Conservation (phyloP, 2,329 filamentous ascomycete species). For the Ceratocystis cubensis region DNA sequence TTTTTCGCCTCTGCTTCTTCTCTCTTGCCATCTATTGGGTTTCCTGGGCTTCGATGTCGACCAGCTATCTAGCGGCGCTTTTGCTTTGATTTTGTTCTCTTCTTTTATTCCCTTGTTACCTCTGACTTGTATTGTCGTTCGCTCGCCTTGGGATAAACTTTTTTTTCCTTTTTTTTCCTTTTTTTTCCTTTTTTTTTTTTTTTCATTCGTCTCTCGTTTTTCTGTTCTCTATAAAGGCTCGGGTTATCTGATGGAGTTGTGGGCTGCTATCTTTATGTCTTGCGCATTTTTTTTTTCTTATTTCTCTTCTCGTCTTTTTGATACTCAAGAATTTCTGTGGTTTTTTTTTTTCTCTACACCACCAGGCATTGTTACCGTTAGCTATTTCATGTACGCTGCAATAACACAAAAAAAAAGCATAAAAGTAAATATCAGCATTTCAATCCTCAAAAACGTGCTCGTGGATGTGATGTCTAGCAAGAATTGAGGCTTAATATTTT, state of each 20-base stretch:
- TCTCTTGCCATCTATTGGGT: constrained; percentile 5
- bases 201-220: constrained; percentile 1
- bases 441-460: background rate
- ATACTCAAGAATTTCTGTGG: constrained; percentile 2
- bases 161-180: background rate
- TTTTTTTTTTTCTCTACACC: background rate
- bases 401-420: constrained; percentile 1
- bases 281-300: background rate
- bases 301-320: background rate
- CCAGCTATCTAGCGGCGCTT: constrained; percentile 13
- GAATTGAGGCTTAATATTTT: background rate
- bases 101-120: constrained; percentile 9
- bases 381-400: background rate
- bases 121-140: background rate
- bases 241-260: constrained; percentile 11
- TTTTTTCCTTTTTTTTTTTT: background rate
- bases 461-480: background rate
- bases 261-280: background rate
- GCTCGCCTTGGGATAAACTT: constrained; percentile 9
- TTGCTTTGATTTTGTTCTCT: constrained; percentile 4
- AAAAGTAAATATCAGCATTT: background rate
- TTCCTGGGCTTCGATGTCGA: background rate
- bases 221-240: constrained; percentile 8
- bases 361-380: constrained; percentile 1
- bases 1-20: background rate